Evolutionary conservation across 1,284 basidiomycete genomes (phyloP).

Genomic region (Meira nashicola): DNA sequence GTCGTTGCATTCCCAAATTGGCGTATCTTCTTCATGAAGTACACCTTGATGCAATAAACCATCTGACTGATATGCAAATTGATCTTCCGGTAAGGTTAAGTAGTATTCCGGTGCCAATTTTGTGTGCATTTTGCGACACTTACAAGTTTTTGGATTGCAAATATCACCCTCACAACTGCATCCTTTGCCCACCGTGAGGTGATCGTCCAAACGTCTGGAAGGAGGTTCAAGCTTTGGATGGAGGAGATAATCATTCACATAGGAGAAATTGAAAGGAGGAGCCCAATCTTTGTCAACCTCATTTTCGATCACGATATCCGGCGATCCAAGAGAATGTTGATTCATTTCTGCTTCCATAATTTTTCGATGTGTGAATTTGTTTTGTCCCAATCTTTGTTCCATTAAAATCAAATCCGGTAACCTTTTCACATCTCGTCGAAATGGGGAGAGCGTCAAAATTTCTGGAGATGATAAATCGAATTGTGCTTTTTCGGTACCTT

Average conservation of each 20-base stretch:
- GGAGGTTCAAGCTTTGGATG: conserved; percentile 2
- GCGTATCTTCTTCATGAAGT: conserved; percentile 46
- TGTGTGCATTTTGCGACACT: conserved; percentile 16
- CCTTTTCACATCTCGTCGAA: neutral
- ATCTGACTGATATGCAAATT: conserved; percentile 17
- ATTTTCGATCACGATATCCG: conserved; percentile 21
- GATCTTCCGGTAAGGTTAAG: neutral
- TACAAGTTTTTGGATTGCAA: conserved; percentile 33
- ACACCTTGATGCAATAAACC: conserved; percentile 17
- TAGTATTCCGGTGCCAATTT: neutral
- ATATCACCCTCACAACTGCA: conserved; percentile 22
- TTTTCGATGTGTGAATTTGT: conserved; percentile 13
- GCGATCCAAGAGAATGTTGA: conserved; percentile 19
- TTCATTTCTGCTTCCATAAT: conserved; percentile 23
- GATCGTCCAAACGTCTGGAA: no score
- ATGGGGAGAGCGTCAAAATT: conserved; percentile 6
- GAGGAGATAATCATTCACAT: conserved; percentile 25
- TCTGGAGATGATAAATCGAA: conserved; percentile 9
- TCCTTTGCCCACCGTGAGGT: conserved; percentile 1
- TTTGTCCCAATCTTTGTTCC: neutral
- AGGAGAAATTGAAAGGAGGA: conserved; percentile 36
- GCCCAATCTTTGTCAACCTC: conserved; percentile 21
- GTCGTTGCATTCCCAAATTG: conserved; percentile 82
- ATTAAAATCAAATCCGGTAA: conserved; percentile 7
- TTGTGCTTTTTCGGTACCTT: neutral